These are phyloP conservation scores for Irpex rosettiformis DNA, from an alignment of 1,284 basidiomycete species.

Conservation along the genomic window DNA sequence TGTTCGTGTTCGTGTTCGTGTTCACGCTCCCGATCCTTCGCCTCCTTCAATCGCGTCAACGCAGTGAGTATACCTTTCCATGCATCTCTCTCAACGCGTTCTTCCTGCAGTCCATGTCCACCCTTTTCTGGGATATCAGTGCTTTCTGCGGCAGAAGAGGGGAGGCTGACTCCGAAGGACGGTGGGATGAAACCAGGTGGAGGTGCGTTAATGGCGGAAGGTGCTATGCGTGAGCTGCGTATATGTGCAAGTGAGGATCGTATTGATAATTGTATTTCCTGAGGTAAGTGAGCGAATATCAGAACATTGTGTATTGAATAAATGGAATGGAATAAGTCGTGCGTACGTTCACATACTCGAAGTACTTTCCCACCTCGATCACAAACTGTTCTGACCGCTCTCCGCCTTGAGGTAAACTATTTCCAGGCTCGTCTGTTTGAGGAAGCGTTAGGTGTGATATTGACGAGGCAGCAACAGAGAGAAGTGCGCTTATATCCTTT, in stretches of 20 bases:
- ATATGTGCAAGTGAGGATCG: conserved; percentile 78
- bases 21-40: conserved; percentile 22
- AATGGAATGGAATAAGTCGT: not conserved
- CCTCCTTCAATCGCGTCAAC: conserved; percentile 56
- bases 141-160: conserved; percentile 33
- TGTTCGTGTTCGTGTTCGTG: conserved; percentile 4
- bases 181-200: conserved; percentile 67
- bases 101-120: conserved; percentile 68
- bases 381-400: conserved; percentile 82
- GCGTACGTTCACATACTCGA: conserved; percentile 74
- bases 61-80: conserved; percentile 72
- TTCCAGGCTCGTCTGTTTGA: conserved; percentile 65
- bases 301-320: conserved; percentile 2
- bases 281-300: conserved; percentile 1
- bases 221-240: conserved; percentile 76
- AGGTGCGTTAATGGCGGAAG: conserved; percentile 76
- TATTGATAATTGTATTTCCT: conserved; percentile 72
- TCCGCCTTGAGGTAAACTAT: conserved; percentile 69
- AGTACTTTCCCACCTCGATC: conserved; percentile 78
- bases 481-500: conserved; percentile 71
- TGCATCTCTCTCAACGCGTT: conserved; percentile 68
- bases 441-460: conserved; percentile 74
- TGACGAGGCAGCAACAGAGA: conserved; percentile 70
- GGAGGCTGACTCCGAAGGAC: conserved; percentile 72
- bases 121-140: conserved; percentile 18